Evolutionary conservation across 2,329 filamentous ascomycete genomes (phyloP), one percentile per base, ranked within the genome.

Genomic region (Aspergillus nomiae): DNA sequence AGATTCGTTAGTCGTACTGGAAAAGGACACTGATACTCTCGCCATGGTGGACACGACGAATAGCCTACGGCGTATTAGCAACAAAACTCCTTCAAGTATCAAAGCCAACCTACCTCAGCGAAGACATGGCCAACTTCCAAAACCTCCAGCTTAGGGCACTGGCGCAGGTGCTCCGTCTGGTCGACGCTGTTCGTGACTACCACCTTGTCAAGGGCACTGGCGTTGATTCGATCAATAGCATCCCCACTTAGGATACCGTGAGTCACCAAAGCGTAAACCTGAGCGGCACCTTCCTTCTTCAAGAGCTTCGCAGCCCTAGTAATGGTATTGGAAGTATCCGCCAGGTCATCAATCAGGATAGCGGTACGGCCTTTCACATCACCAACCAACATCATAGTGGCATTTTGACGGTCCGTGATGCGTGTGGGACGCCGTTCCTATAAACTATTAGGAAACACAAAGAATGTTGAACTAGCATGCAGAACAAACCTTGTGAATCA

Each of bases 11-110:
- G 76, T 92, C 90, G 78, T 92, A 90, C 76, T 93, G 90, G 80
- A 99, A 99, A 58, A 99, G 85, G 65, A 95, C 92, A 77, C 93
- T 97, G 80, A 99, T 97, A 74, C 92, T 97, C 82, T 99, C 95
- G 73, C 95, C 95, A 78, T 98, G 94, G 80, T 99, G 95, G 63
- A 98, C 94, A 66, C 95, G 89, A 67, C 95, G 91, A 71, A 98
- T 97, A 57, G 95, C 88, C 87, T 89, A 62, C 21, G 69, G 62
- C n/a, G 48, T 53, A 63, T 77, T 67, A 77, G 73, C 62, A 65
- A 73, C 71, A 64, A 72, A 67, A 61, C 41, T 43, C 34, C 32
- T 53, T 58, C 21, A 55, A 16, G 41, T 53, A 34, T 41, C 12
- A 34, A 34, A 62, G 30, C 32, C 16, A 55, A 75, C 78, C 71